Conservation (phyloP, 352 stramenopile species). For the Phytophthora ramorum region DNA sequence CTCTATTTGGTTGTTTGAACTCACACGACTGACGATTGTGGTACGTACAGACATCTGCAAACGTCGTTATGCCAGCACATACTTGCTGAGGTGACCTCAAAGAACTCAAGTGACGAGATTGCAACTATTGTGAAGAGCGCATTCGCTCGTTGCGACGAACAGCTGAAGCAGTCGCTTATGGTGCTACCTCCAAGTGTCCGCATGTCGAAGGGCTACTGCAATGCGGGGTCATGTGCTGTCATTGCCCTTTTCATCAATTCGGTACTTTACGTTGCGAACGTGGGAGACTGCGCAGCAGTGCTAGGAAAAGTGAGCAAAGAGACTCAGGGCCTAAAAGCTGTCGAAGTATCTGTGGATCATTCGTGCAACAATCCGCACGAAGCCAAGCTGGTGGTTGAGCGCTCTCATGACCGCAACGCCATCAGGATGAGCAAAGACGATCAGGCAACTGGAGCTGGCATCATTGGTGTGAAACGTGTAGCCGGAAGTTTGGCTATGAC, state of each 20-base stretch:
- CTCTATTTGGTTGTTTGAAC: background rate
- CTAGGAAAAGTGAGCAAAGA: conserved; percentile 70
- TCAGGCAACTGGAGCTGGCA: conserved; percentile 67
- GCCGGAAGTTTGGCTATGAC: conserved; percentile 93
- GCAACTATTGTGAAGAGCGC: conserved; percentile 35
- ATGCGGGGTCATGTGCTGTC: conserved; percentile 70
- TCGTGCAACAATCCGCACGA: conserved; percentile 68
- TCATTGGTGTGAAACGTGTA: conserved; percentile 90
- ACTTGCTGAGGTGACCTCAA: conserved; percentile 31
- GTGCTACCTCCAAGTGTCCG: conserved; percentile 43
- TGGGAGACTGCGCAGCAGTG: conserved; percentile 92
- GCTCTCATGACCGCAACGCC: conserved; percentile 75
- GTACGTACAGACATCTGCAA: conserved; percentile 38
- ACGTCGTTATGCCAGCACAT: conserved; percentile 49
- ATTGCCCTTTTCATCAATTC: conserved; percentile 67
- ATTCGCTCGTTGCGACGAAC: conserved; percentile 62
- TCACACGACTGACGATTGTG: background rate
- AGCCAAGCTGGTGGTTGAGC: conserved; percentile 59
- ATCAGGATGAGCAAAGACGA: conserved; percentile 94
- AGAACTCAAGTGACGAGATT: conserved; percentile 45
- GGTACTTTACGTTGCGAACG: conserved; percentile 89
- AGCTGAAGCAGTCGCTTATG: conserved; percentile 64
- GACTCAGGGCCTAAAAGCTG: conserved; percentile 33
- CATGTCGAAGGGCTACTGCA: conserved; percentile 76
- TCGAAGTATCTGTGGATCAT: conserved; percentile 64